Conservation (phyloP, 1,139 yeast genomes). For the Nakaseomyces delphensis region DNA sequence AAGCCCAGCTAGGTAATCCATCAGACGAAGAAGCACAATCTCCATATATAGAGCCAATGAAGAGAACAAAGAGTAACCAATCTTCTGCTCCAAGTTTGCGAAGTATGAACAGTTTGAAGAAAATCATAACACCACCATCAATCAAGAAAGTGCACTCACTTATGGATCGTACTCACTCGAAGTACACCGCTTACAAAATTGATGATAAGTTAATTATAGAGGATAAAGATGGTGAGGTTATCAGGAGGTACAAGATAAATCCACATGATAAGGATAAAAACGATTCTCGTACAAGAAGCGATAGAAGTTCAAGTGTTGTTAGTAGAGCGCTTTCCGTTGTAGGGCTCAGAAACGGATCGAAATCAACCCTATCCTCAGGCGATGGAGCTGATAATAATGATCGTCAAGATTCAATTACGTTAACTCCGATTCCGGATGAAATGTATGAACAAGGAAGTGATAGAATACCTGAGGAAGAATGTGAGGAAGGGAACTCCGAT, state of each 20-base stretch:
- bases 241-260: conserved; percentile 71
- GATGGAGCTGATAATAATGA: conserved; percentile 6
- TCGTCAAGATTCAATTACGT: neutral
- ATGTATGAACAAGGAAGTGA: conserved; percentile 1
- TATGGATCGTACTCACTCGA: conserved; percentile 13
- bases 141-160: conserved; percentile 8
- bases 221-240: conserved; percentile 84
- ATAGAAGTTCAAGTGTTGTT: conserved; percentile 12
- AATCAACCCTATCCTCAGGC: conserved; percentile 14
- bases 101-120: conserved; percentile 17
- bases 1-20: conserved; percentile 23
- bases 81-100: conserved; percentile 13
- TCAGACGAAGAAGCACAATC: conserved; percentile 23
- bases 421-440: conserved; percentile 1
- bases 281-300: conserved; percentile 7
- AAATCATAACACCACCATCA: conserved; percentile 16
- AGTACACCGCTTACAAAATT: conserved; percentile 49
- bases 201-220: conserved; percentile 77
- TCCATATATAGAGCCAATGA: conserved; percentile 10
- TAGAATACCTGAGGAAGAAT: conserved; percentile 8
- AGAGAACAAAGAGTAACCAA: conserved; percentile 14
- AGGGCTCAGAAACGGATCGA: conserved; percentile 35
- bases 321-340: conserved; percentile 42
- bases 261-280: conserved; percentile 34
- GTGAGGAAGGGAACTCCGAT: conserved; percentile 9